Conservation (phyloP, 2,329 filamentous ascomycete species). For the Monosporascus sp. region DNA sequence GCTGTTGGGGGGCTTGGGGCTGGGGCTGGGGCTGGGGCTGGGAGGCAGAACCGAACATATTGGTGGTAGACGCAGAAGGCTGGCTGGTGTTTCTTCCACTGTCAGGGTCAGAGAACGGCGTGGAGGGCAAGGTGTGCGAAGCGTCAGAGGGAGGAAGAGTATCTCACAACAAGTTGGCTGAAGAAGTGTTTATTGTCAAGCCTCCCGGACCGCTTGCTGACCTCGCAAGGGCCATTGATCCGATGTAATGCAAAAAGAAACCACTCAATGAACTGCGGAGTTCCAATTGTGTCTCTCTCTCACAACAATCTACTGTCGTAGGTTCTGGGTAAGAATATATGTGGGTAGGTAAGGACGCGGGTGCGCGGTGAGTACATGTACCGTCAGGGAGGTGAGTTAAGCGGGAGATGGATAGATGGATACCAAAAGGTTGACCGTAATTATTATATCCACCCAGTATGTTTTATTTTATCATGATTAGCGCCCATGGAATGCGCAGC, state of each 20-base stretch:
- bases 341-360: no score
- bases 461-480: no score
- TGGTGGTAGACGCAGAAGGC: slow-evolving; percentile 18
- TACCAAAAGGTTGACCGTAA: no score
- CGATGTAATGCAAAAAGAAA: not conserved
- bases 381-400: no score
- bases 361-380: no score
- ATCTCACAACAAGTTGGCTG: slow-evolving; percentile 51
- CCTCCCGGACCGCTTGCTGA: slow-evolving; percentile 56
- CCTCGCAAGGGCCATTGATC: slow-evolving; percentile 46
- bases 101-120: slow-evolving; percentile 1
- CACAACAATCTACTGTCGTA: no score
- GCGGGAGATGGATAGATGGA: no score
- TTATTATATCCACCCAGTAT: no score
- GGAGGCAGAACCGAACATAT: slow-evolving; percentile 22
- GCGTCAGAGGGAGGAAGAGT: slow-evolving; percentile 8
- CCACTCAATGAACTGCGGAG: not conserved
- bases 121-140: slow-evolving; percentile 6
- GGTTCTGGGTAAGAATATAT: no score
- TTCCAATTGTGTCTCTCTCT: not conserved
- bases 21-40: no score
- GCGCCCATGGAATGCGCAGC: no score
- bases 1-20: slow-evolving; percentile 9
- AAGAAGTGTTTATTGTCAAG: slow-evolving; percentile 59
- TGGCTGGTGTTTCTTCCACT: slow-evolving; percentile 27